Conservation (phyloP, 306 rosid species). For the Cyclanthera cordifolia region DNA sequence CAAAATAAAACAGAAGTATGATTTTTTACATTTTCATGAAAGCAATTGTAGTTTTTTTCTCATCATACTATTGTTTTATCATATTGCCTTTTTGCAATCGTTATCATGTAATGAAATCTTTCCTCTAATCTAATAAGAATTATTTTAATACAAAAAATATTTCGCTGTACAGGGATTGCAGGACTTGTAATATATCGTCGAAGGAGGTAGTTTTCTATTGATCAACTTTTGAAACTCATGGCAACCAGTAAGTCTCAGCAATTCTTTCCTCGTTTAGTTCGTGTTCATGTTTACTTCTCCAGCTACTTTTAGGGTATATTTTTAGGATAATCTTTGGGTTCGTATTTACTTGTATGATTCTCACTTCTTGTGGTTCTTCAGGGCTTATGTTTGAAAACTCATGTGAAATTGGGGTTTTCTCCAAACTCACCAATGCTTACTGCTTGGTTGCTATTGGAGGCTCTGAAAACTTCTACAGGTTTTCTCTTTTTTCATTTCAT, state of each 20-base stretch:
- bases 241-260: neutral
- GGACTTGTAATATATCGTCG: no score
- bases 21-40: no score
- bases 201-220: no score
- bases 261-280: neutral
- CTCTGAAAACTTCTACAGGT: slow-evolving; percentile 88
- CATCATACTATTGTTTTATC: no score
- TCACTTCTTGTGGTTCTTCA: slow-evolving; percentile 11
- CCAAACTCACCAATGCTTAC: slow-evolving; percentile 89
- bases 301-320: neutral
- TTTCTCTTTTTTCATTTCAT: neutral
- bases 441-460: slow-evolving; percentile 98
- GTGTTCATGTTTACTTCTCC: neutral
- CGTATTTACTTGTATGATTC: neutral
- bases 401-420: slow-evolving; percentile 84
- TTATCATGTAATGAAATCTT: no score
- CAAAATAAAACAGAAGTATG: no score
- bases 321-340: neutral
- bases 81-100: no score
- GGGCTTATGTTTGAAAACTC: slow-evolving; percentile 88
- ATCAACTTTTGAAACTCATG: slow-evolving; percentile 6
- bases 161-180: no score
- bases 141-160: no score
- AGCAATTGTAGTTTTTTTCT: no score
- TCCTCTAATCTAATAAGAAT: no score